A percentile compares a stretch with the other conserved stretches of the same genome.
phyloP scores from a whole-genome alignment of 305 asterid species.

The Fraxinus sp. region DNA sequence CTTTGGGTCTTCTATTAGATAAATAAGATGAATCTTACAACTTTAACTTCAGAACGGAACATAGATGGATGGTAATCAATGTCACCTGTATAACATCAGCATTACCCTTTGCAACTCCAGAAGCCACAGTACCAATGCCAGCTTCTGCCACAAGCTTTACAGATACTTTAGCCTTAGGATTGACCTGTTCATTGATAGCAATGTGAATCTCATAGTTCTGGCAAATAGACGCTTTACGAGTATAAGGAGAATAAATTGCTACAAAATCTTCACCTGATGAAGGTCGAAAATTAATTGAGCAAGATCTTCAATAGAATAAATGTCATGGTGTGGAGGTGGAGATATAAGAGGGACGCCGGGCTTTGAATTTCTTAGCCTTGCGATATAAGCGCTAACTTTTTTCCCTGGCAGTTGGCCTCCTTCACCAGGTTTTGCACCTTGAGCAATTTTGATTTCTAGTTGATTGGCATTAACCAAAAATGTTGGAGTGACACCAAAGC shows the following conservation, averaged over 20 bases:
- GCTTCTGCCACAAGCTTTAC: constrained; percentile 61
- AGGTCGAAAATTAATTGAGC: constrained; percentile 60
- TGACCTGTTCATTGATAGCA: constrained; percentile 35
- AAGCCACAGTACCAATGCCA: constrained; percentile 63
- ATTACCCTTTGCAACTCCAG: constrained; percentile 62
- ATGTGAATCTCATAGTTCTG: background rate
- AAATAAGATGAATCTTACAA: background rate
- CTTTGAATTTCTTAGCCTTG: constrained; percentile 49
- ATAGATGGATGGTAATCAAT: background rate
- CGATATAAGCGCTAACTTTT: constrained; percentile 54
- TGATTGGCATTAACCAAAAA: constrained; percentile 52
- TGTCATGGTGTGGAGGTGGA: constrained; percentile 64
- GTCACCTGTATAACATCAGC: constrained; percentile 57
- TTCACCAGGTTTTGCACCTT: constrained; percentile 66
- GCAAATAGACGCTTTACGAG: background rate
- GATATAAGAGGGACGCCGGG: constrained; percentile 63
- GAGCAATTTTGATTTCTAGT: constrained; percentile 57
- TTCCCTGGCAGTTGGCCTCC: constrained; percentile 63
- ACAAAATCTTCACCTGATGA: constrained; percentile 39
- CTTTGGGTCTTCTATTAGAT: background rate
- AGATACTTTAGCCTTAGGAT: constrained; percentile 52
- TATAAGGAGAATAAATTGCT: background rate
- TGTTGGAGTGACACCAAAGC: constrained; percentile 59
- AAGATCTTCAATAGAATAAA: constrained; percentile 58
- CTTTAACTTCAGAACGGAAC: background rate